Base-by-base conservation (phyloP, 2,329 filamentous ascomycete genomes). In the Madurella mycetomatis region DNA sequence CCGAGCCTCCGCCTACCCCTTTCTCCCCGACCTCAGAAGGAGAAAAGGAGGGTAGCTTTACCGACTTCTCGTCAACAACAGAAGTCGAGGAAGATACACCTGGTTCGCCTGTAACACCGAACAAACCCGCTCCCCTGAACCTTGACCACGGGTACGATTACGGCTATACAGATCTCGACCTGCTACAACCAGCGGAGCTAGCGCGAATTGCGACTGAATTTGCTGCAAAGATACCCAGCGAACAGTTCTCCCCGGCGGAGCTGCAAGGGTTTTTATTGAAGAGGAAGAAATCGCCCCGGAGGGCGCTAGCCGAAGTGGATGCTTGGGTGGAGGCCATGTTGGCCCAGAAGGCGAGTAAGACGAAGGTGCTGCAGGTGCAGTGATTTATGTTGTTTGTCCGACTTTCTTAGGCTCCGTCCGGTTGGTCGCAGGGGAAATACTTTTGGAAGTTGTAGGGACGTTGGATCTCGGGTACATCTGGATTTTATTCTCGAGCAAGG, bases 261-360 rank as follows among this genome's bases (percentile, higher is more conserved):
- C 79, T 87, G 41, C 83, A 86, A 65, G 83, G 83, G 0, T 87
- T 84, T 66, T 63, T 87, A 54, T 70, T 86, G 44, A 84, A 82
- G 68, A 71, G 81, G 42, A 86, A 85, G 70, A 80, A 79, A 70
- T 73, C 76, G 37, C 83, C 83, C 7, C 69, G 71, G 9, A 72
- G 74, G 60, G 83, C 84, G 2, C 64, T 84, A 34, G 69, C 71
- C 17, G 80, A 84, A 63, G 77, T 76, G 2, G 70, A 72, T 2
- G 68, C 60, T 5, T 85, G 82, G 82, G 78, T 83, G 1, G 72
- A 76, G 53, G 77, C 72, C 1, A 69, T 77, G 57, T 46, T 76
- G 34, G 71, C 69, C 64, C 78, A 81, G 67, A 83, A 81, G 67
- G 73, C 72, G 55, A 66, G 67, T 48, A 74, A 73, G 61, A 76